Evolutionary conservation across 2,329 filamentous ascomycete species (phyloP).

Genomic region (Colletotrichum viniferum): DNA sequence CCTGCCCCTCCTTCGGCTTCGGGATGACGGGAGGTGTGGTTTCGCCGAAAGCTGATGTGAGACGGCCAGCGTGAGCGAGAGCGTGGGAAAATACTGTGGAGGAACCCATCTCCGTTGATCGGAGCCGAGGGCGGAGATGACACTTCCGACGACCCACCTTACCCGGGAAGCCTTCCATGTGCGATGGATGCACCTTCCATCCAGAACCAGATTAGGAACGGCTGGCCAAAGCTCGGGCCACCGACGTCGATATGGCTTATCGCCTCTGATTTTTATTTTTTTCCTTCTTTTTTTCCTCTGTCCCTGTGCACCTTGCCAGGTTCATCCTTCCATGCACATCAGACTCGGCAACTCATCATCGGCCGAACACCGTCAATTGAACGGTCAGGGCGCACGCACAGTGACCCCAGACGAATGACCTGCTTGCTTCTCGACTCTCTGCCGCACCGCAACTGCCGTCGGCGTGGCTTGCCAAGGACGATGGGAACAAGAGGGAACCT

Average conservation of each 20-base stretch:
- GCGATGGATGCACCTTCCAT: neutral
- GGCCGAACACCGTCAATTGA: neutral
- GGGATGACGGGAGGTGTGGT: neutral
- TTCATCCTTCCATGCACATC: neutral
- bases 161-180: neutral
- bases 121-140: conserved; percentile 13
- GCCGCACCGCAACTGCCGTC: neutral
- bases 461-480: neutral
- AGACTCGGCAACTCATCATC: neutral
- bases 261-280: neutral
- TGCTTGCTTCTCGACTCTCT: neutral
- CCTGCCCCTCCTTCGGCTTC: neutral
- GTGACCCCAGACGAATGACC: neutral
- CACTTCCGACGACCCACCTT: neutral
- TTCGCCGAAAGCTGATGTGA: neutral
- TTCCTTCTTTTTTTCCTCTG: neutral
- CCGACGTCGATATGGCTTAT: conserved; percentile 4
- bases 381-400: neutral
- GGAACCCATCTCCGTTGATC: neutral
- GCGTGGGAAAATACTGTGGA: neutral
- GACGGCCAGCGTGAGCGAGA: neutral
- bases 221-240: neutral
- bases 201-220: neutral
- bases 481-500: neutral
- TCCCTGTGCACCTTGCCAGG: neutral